Conservation (phyloP, 148 eudicot species). For the Fagopyrum esculentum region DNA sequence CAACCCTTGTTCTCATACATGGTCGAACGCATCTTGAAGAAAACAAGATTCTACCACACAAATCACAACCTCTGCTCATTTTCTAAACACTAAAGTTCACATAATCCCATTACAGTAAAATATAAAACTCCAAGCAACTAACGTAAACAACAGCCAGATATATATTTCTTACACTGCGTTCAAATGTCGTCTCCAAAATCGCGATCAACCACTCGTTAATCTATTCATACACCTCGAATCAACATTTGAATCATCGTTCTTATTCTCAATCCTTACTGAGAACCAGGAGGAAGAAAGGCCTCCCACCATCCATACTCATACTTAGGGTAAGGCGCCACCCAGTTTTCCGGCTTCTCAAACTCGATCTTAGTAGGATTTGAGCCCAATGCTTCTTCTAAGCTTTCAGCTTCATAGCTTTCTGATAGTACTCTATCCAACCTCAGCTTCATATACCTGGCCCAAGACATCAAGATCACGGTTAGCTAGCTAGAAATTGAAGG, state of each 20-base stretch:
- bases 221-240: background rate
- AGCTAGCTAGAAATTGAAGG: background rate
- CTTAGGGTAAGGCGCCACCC: constrained; percentile 89
- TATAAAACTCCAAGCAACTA: background rate
- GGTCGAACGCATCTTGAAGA: no score
- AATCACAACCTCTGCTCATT: background rate
- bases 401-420: constrained; percentile 79
- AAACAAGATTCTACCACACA: background rate
- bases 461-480: background rate
- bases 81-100: background rate
- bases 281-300: constrained; percentile 54
- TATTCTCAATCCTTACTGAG: constrained; percentile 18
- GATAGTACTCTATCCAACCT: constrained; percentile 76
- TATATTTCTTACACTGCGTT: background rate
- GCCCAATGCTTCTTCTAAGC: constrained; percentile 78
- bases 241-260: constrained; percentile 9
- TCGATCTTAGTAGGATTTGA: constrained; percentile 59
- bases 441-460: constrained; percentile 78
- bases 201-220: background rate
- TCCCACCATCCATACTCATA: constrained; percentile 97
- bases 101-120: background rate
- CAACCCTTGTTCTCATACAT: no score
- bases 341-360: constrained; percentile 84
- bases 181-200: background rate
- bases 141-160: background rate